Base-by-base conservation (phyloP, 768 basidiomycete species). In the Naganishia onofrii region DNA sequence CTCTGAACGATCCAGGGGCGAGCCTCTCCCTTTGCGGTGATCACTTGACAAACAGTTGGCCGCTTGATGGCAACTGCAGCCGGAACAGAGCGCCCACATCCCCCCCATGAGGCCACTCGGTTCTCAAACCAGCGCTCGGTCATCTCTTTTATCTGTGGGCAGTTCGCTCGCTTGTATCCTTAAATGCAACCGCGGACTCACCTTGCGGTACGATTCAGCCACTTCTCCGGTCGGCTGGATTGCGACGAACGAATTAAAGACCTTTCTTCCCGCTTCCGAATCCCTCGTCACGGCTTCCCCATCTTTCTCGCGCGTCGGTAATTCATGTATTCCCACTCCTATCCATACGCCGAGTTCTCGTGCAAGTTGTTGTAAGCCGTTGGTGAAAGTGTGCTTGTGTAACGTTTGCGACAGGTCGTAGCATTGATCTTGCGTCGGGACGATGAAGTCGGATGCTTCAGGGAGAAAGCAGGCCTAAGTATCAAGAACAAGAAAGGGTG, bases 381-480 rank as follows among this genome's bases (percentile, higher is more conserved):
- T 73, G 17, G 75, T 77, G 67, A 73, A 79, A 17, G 53, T 54
- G 67, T 80, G 79, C 34, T 31, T 29, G 0, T 70, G 48, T 32
- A 80, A 68, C 4, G 77, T 77, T n/a, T 72, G 65, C 4, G 76
- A 77, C 1, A 78, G 72, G 12, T 66, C 38, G 58, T 71, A 74
- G 44, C 75, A 77, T 56, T 75, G 72, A 26, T 74, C 55, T 29
- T 55, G 46, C 54, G 74, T 69, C 8, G 73, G 70, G n/a, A 73
- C 66, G 56, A 78, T 74, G 51, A 75, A 78, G 56, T 78, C 77
- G 29, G 77, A 71, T 0, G 79, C 79, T 76, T 80, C 79, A n/a
- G 79, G 79, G n/a, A 80, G 67, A 64, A 80, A 78, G 44, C 73
- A 68, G 2, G 74, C 74, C 77, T 76, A 44, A 36, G 0, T 52